Evolutionary conservation across 768 basidiomycete species (phyloP).

Genomic region (Kwoniella sp.): DNA sequence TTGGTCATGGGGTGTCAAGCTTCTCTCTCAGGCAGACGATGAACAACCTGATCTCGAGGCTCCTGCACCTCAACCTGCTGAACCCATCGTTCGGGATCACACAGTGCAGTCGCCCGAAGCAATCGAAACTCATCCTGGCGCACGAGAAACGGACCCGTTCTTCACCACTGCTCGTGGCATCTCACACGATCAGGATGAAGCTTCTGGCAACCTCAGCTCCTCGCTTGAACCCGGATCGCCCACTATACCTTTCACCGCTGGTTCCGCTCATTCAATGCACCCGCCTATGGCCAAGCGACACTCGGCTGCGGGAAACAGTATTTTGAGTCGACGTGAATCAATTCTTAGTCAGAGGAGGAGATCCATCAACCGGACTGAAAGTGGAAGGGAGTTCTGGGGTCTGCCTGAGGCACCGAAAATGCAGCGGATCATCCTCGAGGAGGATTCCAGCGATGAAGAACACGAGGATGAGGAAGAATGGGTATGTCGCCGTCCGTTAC

Average conservation of each 20-base stretch:
- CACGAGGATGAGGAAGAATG: constrained; percentile 45
- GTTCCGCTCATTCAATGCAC: constrained; percentile 32
- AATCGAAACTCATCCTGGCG: constrained; percentile 41
- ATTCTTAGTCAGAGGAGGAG: constrained; percentile 18
- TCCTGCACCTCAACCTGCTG: not conserved
- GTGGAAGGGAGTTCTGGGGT: constrained; percentile 54
- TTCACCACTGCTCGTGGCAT: constrained; percentile 36
- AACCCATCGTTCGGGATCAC: constrained; percentile 22
- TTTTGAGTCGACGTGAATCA: constrained; percentile 18
- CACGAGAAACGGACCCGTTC: constrained; percentile 53
- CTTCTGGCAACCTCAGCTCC: constrained; percentile 27
- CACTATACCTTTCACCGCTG: constrained; percentile 20
- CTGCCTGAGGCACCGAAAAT: constrained; percentile 45
- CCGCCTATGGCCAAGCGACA: constrained; percentile 20
- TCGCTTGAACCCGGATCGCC: constrained; percentile 26
- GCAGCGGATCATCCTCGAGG: constrained; percentile 29
- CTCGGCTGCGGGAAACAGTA: constrained; percentile 8
- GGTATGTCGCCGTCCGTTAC: constrained; percentile 27
- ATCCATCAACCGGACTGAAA: constrained; percentile 46
- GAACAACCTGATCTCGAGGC: constrained; percentile 48
- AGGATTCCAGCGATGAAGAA: constrained; percentile 40
- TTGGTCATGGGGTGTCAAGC: constrained; percentile 89
- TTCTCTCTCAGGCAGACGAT: constrained; percentile 73
- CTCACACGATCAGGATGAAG: constrained; percentile 38
- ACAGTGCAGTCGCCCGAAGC: constrained; percentile 43